Base-by-base conservation (phyloP, 768 basidiomycete species). In the Hortiboletus flavorubellus region DNA sequence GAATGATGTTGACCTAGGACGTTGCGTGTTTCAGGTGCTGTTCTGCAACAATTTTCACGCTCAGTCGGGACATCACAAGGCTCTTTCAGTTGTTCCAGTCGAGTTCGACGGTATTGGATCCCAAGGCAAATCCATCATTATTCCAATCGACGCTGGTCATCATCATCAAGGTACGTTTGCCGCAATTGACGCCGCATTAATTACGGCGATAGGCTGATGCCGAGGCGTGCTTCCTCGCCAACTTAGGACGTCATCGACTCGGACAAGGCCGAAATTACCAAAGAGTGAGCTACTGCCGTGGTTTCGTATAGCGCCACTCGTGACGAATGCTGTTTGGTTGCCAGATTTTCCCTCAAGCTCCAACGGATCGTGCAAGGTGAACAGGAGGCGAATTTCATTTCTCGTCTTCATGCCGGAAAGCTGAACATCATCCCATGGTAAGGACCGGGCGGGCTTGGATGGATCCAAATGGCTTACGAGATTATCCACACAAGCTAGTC, bases 1-100 rank as follows among this genome's bases (percentile, higher is more conserved):
- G 11, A 12, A 2, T 8, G 7, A 5, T n/a, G 9, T 15, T 48
- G 15, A 57, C n/a, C 7, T 4, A 21, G 2, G 8, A 23, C 8
- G 0, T 41, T 44, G 34, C 30, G 14, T 14, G 2, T 2, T 34
- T 7, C 54, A 85, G 84, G 81, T 86, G 2, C 67, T 85, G 3
- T 85, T 84, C 70, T 77, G 85, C 4, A 84, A 85, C 54, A 85
- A 85, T 51, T 86, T 86, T n/a, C 51, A 81, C 84, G 0, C 67
- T 85, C 3, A 80, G 80, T 43, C 74, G 83, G 21, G 81, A 84
- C 57, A 82, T 86, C n/a, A 75, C 78, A 4, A 80, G 81, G 3
- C 75, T 85, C 3, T 86, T 86, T 53, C 80, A 81, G 53, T 83
- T 81, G 0, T 84, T 83, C 69, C 82, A 83, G 55, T 78, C 80